Evolutionary conservation across 805 yeast species (phyloP), one percentile per base, ranked within the genome.

Genomic region (Lachancea sp.): DNA sequence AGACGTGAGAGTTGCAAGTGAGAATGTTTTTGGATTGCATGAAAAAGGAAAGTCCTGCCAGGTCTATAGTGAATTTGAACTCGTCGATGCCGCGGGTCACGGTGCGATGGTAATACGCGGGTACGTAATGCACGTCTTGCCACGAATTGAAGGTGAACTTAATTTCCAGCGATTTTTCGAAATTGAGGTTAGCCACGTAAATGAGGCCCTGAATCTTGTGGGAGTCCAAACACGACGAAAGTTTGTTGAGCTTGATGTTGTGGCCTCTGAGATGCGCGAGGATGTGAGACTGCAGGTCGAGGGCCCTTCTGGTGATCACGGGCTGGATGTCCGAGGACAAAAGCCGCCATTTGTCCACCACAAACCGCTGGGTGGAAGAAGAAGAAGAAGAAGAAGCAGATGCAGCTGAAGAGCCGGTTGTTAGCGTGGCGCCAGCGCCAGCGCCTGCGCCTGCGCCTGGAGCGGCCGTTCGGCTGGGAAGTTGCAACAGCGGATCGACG

Each of bases 131-230:
- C 15, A 63, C 60, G 44, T 57, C 59, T 18, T 50, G 50, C 69
- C 69, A 65, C 22, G 51, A 44, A 48, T 65, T 59, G 38, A 62
- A 63, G 18, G 66, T 57, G 40, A 59, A 59, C 46, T 65, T 65
- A 42, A 63, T 47, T 47, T 63, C 63, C 31, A 63, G 51, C 31
- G 51, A 51, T 46, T 65, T 65, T 46, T 65, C 68, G 47, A 58
- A 65, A 45, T 54, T 57, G 41, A 65, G 45, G 49, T 65, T 65
- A 29, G 58, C 55, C 22, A 60, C 67, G 32, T 56, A 51, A 15
- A 64, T 47, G 38, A 50, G 48, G 15, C 67, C 66, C 18, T 39
- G 42, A 10, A 64, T 27, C 40, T 55, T 55, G 33, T 54, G 54
- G 32, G 51, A 49, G 34, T 43, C 49, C 40, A 51, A 42, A 19